A percentile compares a stretch with the other conserved stretches of the same genome.
Evolutionary conservation across 176 grass and related monocot genomes (phyloP).

Genomic region (Oryza meyeriana): DNA sequence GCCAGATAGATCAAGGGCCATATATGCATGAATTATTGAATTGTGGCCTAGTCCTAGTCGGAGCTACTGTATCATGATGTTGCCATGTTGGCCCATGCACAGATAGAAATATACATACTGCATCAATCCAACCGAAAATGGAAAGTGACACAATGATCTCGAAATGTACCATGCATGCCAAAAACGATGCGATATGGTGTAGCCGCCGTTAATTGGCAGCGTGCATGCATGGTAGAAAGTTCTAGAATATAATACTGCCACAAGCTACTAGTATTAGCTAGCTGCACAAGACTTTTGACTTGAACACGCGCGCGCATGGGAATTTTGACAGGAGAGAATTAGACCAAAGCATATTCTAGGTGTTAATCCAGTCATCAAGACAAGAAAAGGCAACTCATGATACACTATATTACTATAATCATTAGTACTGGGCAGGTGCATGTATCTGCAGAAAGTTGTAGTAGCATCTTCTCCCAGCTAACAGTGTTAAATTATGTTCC

Average conservation of each 20-base stretch:
- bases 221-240: background rate
- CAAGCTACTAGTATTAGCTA: background rate
- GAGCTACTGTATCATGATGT: background rate
- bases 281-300: constrained; percentile 24
- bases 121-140: background rate
- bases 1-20: too few species aligned
- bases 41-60: background rate
- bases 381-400: background rate
- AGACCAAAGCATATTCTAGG: background rate
- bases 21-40: background rate
- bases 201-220: constrained; percentile 16
- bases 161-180: background rate
- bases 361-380: background rate
- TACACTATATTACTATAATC: too few species aligned
- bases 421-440: background rate
- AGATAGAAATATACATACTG: background rate
- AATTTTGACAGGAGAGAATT: constrained; percentile 1
- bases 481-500: background rate
- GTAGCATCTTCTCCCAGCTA: background rate
- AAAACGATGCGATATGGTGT: constrained; percentile 5
- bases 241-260: background rate
- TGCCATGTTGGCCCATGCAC: background rate
- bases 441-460: background rate
- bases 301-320: background rate
- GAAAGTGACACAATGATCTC: background rate